These are phyloP conservation scores for Monosporascus sp. DNA, from an alignment of 2,329 filamentous ascomycete species.

Conservation along the genomic window DNA sequence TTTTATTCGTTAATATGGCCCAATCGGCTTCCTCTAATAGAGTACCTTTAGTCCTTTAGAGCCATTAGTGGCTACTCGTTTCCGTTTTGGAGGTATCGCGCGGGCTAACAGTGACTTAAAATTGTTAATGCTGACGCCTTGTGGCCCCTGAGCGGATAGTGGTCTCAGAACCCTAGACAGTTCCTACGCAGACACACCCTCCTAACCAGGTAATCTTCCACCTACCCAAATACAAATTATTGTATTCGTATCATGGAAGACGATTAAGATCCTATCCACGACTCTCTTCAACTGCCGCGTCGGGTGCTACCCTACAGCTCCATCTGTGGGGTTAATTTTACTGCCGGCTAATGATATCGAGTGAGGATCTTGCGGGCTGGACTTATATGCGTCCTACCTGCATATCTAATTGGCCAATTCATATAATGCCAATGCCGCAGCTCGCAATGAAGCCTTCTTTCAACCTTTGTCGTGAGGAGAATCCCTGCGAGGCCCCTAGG, in stretches of 20 bases:
- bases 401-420: conserved; percentile 5
- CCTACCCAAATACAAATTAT: too few relatives aligned
- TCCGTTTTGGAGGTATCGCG: too few relatives aligned
- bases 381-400: conserved; percentile 1
- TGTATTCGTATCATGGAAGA: not conserved
- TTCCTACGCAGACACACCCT: too few relatives aligned
- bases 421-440: conserved; percentile 10
- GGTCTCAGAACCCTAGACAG: too few relatives aligned
- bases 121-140: too few relatives aligned
- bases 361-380: conserved; percentile 12
- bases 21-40: too few relatives aligned
- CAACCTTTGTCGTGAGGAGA: not conserved
- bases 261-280: not conserved
- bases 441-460: conserved; percentile 8
- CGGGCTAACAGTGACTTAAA: too few relatives aligned
- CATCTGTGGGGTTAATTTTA: conserved; percentile 9
- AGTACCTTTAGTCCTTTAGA: too few relatives aligned
- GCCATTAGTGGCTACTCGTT: too few relatives aligned
- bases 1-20: too few relatives aligned
- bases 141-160: too few relatives aligned
- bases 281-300: not conserved
- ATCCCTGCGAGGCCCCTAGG: not conserved
- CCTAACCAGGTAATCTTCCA: too few relatives aligned
- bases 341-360: conserved; percentile 21
- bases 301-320: conserved; percentile 8